Evolutionary conservation across 2,329 filamentous ascomycete species (phyloP), one percentile per base, ranked within the genome.

Genomic region (Lachnellula suecica): DNA sequence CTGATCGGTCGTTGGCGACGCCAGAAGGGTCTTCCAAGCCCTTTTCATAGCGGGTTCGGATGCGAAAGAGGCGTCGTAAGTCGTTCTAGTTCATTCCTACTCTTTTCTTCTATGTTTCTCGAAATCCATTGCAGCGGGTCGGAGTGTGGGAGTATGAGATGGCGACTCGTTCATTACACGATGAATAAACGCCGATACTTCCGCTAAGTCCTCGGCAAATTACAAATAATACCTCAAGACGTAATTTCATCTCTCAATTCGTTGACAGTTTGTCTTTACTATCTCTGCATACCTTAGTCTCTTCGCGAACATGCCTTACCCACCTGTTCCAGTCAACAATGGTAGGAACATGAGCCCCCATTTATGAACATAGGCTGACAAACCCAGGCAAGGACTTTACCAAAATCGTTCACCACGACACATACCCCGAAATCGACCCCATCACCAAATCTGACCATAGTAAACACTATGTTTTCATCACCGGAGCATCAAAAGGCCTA

Each of bases 361-460:
- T 9, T 22, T 17, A 40, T 9, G 17, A 22, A 15, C 17, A 40
- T 9, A 17, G 20, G 17, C 17, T 40, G 17, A 40, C 37, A 22
- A 22, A 19, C 6, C n/a, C 49, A 46, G 49, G 49, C 34, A 2
- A 19, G 11, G 22, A 51, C 35, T 51, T 51, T 19, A 31, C 31
- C 25, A 37, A 49, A 34, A 63, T 37, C 10, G 25, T 35, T 22
- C 61, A 75, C 59, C 61, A 68, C 45, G 75, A 80, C 53, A 83
- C 79, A 2, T 85, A 85, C 62, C 71, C 75, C 0, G 70, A 67
- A 54, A 83, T 86, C 58, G 70, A 75, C 46, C 71, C 74, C 2
- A 61, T 62, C 6, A 58, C 58, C 4, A 53, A 55, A 38, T 54
- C 44, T 6, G 35, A 60, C n/a, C 56, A 59, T 22, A 58, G 44